Base-by-base conservation (phyloP, 768 basidiomycete genomes). In the Mycena capillaripes region DNA sequence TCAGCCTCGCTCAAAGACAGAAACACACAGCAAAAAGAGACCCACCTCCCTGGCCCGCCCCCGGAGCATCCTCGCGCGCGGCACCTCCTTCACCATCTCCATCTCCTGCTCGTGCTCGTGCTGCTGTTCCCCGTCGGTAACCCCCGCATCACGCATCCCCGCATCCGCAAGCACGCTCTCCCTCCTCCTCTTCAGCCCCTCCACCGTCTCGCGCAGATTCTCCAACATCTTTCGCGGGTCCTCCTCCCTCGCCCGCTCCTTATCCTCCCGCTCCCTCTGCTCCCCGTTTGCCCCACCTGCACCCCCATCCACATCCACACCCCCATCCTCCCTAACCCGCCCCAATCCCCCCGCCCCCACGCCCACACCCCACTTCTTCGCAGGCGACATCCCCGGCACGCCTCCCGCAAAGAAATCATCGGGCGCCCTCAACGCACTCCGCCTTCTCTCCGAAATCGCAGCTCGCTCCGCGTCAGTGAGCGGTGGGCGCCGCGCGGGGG, bases 131-230 rank as follows among this genome's bases (percentile, higher is more conserved):
- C 5, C 25, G n/a, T n/a, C n/a, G n/a, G n/a, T n/a, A 52, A n/a
- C n/a, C n/a, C n/a, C n/a, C n/a, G n/a, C n/a, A n/a, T n/a, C n/a
- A n/a, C n/a, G n/a, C n/a, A n/a, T n/a, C n/a, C 61, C 65, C 30
- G 44, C 85, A 55, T 78, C 71, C 11, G 53, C 67, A 11, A 69
- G 65, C 57, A 71, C 48, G 27, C 73, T 74, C 38, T 74, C 73
- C 60, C 84, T 79, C 67, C 86, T 80, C 71, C 82, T 82, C 80
- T 86, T 88, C 83, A 86, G 87, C 64, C 79, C 82, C 71, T 85
- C 85, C 36, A 87, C 84, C 8, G 84, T 87, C 76, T 86, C 85
- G 76, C 84, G 85, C 87, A 87, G 87, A 75, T 80, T 84, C 73
- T 86, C 87, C 67, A 89, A 75, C 66, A 89, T 71, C 40, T 81